Evolutionary conservation across 345 rosid genomes (phyloP).

Genomic region (Populus deltoides): DNA sequence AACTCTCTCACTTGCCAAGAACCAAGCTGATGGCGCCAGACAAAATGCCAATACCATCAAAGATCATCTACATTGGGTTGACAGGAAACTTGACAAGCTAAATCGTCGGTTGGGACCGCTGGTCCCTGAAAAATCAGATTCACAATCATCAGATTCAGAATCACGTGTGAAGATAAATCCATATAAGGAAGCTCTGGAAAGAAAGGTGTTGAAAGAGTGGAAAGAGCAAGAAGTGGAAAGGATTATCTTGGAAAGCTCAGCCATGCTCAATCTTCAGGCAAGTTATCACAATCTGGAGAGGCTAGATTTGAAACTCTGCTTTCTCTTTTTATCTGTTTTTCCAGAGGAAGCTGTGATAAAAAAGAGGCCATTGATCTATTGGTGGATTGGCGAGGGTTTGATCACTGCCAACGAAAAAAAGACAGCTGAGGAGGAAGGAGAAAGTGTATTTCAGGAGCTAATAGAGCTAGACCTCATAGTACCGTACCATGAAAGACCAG

Average conservation of each 20-base stretch:
- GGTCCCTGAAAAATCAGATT: no score
- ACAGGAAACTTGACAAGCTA: no score
- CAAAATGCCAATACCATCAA: no score
- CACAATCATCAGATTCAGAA: no score
- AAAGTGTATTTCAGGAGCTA: conserved; percentile 8
- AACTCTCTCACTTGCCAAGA: no score
- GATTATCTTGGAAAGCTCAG: neutral
- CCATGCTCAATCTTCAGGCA: neutral
- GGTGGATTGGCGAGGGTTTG: conserved; percentile 13
- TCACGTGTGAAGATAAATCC: no score
- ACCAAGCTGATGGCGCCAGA: no score
- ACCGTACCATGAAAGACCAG: neutral
- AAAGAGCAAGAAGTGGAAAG: neutral
- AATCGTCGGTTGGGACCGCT: no score
- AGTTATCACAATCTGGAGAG: neutral
- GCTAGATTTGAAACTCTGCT: neutral
- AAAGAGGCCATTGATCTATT: neutral
- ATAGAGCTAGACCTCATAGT: neutral
- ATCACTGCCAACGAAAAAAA: neutral
- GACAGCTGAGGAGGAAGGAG: conserved; percentile 8
- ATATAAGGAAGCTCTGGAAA: no score
- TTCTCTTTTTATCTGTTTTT: neutral
- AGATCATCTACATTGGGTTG: no score
- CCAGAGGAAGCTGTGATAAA: neutral
- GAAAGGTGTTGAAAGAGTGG: neutral